Conservation (phyloP, 306 rosid species). For the Cyclanthera cordifolia region DNA sequence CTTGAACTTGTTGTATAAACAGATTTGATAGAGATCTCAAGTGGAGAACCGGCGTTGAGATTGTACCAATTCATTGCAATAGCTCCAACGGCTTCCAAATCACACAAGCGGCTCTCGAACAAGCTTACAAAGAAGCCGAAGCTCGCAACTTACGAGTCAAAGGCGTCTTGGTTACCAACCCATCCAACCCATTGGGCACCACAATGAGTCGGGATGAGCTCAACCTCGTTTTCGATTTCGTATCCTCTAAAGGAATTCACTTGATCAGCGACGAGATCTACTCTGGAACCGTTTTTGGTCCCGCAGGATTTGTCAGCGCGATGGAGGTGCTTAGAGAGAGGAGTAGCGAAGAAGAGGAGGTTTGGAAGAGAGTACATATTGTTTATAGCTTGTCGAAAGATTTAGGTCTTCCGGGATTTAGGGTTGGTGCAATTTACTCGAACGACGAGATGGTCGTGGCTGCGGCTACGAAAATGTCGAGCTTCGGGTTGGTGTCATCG, state of each 20-base stretch:
- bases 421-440: constrained; percentile 71
- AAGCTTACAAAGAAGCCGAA: constrained; percentile 43
- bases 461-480: constrained; percentile 64
- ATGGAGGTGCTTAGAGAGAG: constrained; percentile 47
- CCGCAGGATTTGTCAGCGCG: constrained; percentile 37
- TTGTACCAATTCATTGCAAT: constrained; percentile 60
- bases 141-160: constrained; percentile 44
- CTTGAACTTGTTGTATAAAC: constrained; percentile 20
- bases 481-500: constrained; percentile 62
- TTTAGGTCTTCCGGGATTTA: constrained; percentile 60
- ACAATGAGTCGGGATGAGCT: constrained; percentile 37
- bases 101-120: constrained; percentile 33
- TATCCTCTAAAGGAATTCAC: constrained; percentile 41
- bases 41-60: constrained; percentile 61
- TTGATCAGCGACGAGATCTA: constrained; percentile 65
- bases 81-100: constrained; percentile 50
- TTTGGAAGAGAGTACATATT: constrained; percentile 29
- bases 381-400: constrained; percentile 83
- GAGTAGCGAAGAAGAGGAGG: neutral
- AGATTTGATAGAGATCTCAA: constrained; percentile 69
- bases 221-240: constrained; percentile 37
- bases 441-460: constrained; percentile 61
- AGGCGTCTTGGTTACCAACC: constrained; percentile 59
- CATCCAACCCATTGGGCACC: constrained; percentile 64
- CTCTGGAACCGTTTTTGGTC: constrained; percentile 49